phyloP scores from a whole-genome alignment of 257 asterid genomes.

The Primulina huaijiensis region DNA sequence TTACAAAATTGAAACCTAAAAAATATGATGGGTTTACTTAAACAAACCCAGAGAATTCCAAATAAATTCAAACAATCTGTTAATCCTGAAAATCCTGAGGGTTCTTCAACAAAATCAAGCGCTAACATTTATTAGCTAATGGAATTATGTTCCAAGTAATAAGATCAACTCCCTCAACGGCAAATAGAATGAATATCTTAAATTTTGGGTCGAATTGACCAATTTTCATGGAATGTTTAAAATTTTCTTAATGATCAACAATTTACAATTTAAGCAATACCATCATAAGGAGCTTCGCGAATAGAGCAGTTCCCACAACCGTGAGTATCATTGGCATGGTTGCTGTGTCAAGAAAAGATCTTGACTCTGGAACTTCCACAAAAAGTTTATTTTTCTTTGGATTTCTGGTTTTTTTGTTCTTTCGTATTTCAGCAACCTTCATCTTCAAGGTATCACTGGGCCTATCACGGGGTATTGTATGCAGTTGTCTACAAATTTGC shows the following conservation, averaged over 20 bases:
- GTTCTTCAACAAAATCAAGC: slow-evolving; percentile 1
- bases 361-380: slow-evolving; percentile 76
- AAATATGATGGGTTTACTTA: neutral
- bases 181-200: neutral
- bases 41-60: neutral
- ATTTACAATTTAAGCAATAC: slow-evolving; percentile 30
- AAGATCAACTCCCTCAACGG: neutral
- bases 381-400: slow-evolving; percentile 48
- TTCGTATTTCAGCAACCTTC: slow-evolving; percentile 47
- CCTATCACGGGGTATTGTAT: slow-evolving; percentile 42
- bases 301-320: slow-evolving; percentile 68
- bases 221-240: neutral
- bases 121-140: slow-evolving; percentile 7
- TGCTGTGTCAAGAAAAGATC: slow-evolving; percentile 66
- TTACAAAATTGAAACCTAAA: neutral
- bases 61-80: neutral
- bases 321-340: slow-evolving; percentile 79
- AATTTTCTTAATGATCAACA: neutral
- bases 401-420: slow-evolving; percentile 43
- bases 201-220: slow-evolving; percentile 3
- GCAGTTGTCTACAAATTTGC: slow-evolving; percentile 45
- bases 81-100: neutral
- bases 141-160: neutral
- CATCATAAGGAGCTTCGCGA: slow-evolving; percentile 85
- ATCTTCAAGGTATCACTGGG: slow-evolving; percentile 72